Conservation (phyloP, 768 basidiomycete species). For the Fistulinella prunicolor region DNA sequence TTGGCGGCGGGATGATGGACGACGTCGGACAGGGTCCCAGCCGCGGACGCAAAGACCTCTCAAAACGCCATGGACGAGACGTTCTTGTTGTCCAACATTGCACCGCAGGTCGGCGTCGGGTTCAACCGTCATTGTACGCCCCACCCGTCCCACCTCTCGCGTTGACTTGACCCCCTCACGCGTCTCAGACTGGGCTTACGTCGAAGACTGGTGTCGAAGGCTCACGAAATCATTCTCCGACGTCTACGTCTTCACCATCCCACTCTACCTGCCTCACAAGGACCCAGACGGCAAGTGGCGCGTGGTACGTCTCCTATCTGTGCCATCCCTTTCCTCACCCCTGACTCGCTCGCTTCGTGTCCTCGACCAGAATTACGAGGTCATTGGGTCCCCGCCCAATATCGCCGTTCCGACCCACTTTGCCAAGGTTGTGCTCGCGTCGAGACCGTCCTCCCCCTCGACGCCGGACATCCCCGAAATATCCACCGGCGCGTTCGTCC, state of each 20-base stretch:
- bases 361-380: slow-evolving; percentile 80
- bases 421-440: slow-evolving; percentile 88
- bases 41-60: slow-evolving; percentile 90
- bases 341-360: not conserved
- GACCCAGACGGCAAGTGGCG: slow-evolving; percentile 93
- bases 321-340: not conserved
- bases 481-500: slow-evolving; percentile 89
- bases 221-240: slow-evolving; percentile 87
- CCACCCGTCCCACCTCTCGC: not conserved
- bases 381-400: slow-evolving; percentile 90
- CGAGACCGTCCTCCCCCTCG: slow-evolving; percentile 69
- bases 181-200: slow-evolving; percentile 85
- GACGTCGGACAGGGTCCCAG: slow-evolving; percentile 69
- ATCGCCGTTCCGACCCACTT: slow-evolving; percentile 96
- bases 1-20: not conserved
- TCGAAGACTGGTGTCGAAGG: slow-evolving; percentile 93
- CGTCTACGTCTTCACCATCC: slow-evolving; percentile 97
- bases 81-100: slow-evolving; percentile 92
- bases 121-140: slow-evolving; percentile 91
- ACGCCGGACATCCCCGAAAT: slow-evolving; percentile 72
- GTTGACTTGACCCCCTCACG: not conserved
- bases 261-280: slow-evolving; percentile 87
- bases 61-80: slow-evolving; percentile 97
- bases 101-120: slow-evolving; percentile 95
- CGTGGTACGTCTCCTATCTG: slow-evolving; percentile 59